A percentile compares a stretch with the other conserved stretches of the same genome.
Evolutionary conservation across 345 rosid species (phyloP).

Genomic region (Viola odorata): DNA sequence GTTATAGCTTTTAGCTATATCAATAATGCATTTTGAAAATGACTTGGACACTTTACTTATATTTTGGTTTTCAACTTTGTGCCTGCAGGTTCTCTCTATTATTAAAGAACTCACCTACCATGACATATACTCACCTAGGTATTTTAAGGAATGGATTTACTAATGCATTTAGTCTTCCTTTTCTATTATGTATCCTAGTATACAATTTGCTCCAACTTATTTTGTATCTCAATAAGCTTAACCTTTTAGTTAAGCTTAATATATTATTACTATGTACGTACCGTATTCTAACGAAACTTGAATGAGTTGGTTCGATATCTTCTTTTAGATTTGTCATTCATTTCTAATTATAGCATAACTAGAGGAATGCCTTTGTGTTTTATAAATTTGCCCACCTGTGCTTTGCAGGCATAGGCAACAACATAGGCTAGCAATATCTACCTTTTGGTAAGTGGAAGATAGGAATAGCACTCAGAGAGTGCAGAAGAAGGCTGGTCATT

Average conservation of each 20-base stretch:
- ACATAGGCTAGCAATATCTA: constrained; percentile 20
- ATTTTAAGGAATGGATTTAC: neutral
- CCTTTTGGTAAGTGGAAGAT: constrained; percentile 14
- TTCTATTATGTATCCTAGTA: neutral
- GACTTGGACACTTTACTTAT: neutral
- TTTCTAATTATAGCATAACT: neutral
- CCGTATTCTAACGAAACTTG: neutral
- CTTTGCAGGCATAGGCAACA: constrained; percentile 29
- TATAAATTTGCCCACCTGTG: neutral
- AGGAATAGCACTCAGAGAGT: constrained; percentile 13
- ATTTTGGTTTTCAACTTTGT: neutral
- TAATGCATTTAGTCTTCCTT: neutral
- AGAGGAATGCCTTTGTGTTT: neutral
- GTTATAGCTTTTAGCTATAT: neutral
- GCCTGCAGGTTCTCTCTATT: constrained; percentile 55
- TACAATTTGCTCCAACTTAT: neutral
- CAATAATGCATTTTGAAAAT: neutral
- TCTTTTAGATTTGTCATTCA: neutral
- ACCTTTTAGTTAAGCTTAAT: neutral
- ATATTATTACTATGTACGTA: neutral
- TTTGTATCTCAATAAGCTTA: neutral
- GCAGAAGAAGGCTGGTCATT: constrained; percentile 16
- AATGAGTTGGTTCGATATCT: neutral
- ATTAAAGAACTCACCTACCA: constrained; percentile 24
- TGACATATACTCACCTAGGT: constrained; percentile 15